Base-by-base conservation (phyloP, 345 rosid species). In the Eutrema japonicum region DNA sequence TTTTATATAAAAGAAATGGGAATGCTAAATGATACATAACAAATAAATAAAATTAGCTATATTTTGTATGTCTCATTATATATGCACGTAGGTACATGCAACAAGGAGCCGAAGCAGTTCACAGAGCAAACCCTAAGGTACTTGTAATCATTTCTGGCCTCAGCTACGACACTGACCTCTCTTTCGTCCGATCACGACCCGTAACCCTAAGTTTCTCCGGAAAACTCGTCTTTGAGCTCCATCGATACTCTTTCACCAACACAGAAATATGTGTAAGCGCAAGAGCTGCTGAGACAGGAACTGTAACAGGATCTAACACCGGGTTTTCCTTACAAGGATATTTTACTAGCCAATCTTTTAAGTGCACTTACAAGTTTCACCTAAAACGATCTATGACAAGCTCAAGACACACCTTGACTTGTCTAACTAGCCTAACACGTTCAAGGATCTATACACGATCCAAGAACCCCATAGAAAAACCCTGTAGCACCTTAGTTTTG, bases 51-150 rank as follows among this genome's bases (percentile, higher is more conserved):
- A 45, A 6, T 4, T 13, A 45, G 7, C 14, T 0, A 2, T 13
- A 8, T 50, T 50, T 48, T 38, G 2, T 6, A 8, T 50, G 10
- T 50, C n/a, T 50, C 10, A 13, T 9, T 26, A 38, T 47, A 26
- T 60, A 14, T 12, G 22, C 5, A 50, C 42, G 32, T 52, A 90
- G 90, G 81, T 84, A 92, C 79, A 89, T 89, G 98, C 85, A 83
- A 64, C 73, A 70, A 72, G 97, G 97, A 56, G 98, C 97, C 6
- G 97, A 90, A 72, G 92, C 90, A 13, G 93, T 93, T 70, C 97
- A 93, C 77, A 32, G 83, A 32, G 92, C 87, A 37, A 93, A 93
- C 72, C 92, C 92, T 3, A 65, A 87, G 42, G 85, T 89, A 64
- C 89, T 93, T 3, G 89, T 93, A 18, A 87, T 93, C 59, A 80